Base-by-base conservation (phyloP, 129 eudicot genomes). In the Ambrosia artemisiifolia region DNA sequence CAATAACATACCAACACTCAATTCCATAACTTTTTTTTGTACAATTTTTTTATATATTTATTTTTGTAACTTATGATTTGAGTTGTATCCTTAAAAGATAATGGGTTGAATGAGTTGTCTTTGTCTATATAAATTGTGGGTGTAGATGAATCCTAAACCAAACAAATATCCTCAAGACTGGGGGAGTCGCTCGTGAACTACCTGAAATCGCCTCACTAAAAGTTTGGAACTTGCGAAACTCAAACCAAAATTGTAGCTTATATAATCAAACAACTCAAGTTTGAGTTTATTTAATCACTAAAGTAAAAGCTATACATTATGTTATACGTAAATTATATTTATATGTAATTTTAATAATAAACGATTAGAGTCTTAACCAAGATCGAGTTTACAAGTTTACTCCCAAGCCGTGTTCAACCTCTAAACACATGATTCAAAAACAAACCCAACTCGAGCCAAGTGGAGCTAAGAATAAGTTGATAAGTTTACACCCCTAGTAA, bases 31-130 rank as follows among this genome's bases (percentile, higher is more conserved):
- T 0, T 38, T 59, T 36, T 4, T 2, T 0, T 20, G 0, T 5
- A 36, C 42, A 36, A 3, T 2, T 20, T 9, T 35, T 47, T 24
- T 40, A 44, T 55, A 12, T 20, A n/a, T n/a, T n/a, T n/a, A 11
- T 54, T 17, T 17, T 51, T 69, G 66, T 70, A 19, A 30, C 20
- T 18, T 50, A 47, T 60, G 60, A 44, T 75, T 66, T 19, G 69
- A 56, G 61, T 56, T 42, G 73, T 62, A 67, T 67, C 63, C 49
- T 32, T 19, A 34, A 72, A 47, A 44, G 34, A 60, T 20, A 43
- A 61, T 24, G 69, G 18, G 34, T 72, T 47, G 35, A 54, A 20
- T 35, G 9, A 54, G 75, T 40, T 24, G 28, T 24, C 28, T n/a
- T n/a, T 24, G 28, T 59, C 16, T 59, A 24, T 24, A 11, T 10